These are phyloP conservation scores for Striga hermonthica DNA, from an alignment of 305 asterid species.

Conservation along the genomic window DNA sequence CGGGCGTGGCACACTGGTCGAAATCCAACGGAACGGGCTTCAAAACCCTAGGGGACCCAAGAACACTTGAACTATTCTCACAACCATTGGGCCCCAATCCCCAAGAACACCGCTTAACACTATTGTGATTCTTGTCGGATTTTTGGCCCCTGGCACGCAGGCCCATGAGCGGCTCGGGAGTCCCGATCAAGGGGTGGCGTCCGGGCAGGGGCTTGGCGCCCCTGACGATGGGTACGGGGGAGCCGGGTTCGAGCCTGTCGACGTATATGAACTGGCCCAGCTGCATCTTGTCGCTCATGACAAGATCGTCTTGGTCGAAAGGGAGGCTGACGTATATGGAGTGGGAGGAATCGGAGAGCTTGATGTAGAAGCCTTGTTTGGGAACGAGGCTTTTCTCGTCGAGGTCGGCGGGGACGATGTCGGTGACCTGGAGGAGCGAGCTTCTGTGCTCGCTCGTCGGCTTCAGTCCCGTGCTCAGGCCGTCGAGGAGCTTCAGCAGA, in stretches of 20 bases:
- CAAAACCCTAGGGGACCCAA: conserved; percentile 52
- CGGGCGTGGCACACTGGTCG: conserved; percentile 73
- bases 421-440: conserved; percentile 88
- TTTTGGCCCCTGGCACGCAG: conserved; percentile 62
- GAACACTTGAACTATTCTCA: conserved; percentile 17
- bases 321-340: conserved; percentile 84
- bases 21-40: conserved; percentile 84
- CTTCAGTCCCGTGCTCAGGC: conserved; percentile 77
- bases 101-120: conserved; percentile 78
- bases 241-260: conserved; percentile 78
- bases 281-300: conserved; percentile 89
- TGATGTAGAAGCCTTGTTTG: conserved; percentile 81
- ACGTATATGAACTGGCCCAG: conserved; percentile 88
- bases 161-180: conserved; percentile 93
- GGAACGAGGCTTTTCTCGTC: conserved; percentile 85
- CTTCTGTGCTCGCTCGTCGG: conserved; percentile 86
- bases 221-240: conserved; percentile 80
- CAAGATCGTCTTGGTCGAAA: conserved; percentile 87
- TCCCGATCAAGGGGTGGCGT: conserved; percentile 79
- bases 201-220: conserved; percentile 88
- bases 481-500: conserved; percentile 69
- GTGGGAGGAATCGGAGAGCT: conserved; percentile 89
- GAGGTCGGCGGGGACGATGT: conserved; percentile 94
- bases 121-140: conserved; percentile 34
- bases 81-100: conserved; percentile 43